These are phyloP conservation scores for Tremella mesenterica DNA, from an alignment of 768 basidiomycete species.

Conservation along the genomic window DNA sequence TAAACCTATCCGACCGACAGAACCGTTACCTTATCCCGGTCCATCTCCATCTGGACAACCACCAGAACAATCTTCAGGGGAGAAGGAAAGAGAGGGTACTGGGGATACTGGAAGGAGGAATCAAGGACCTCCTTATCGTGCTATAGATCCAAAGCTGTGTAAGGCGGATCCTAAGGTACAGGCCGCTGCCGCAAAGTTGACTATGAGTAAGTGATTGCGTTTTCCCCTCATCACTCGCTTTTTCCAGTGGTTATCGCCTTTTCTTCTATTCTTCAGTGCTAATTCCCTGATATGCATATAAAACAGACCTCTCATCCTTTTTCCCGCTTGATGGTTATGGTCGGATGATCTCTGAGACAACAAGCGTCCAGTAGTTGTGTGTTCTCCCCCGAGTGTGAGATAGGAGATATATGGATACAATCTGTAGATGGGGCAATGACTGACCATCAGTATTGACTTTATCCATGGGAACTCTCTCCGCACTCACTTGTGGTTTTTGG, in stretches of 20 bases:
- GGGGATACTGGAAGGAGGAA: slow-evolving; percentile 3
- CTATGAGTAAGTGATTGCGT: slow-evolving; percentile 34
- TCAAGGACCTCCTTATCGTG: slow-evolving; percentile 16
- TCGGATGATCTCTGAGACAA: too few relatives aligned
- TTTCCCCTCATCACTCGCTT: neutral
- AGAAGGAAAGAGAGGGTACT: neutral
- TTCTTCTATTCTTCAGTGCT: too few relatives aligned
- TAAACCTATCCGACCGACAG: neutral
- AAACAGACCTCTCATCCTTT: too few relatives aligned
- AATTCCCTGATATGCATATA: too few relatives aligned
- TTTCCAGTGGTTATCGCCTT: neutral
- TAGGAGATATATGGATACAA: slow-evolving; percentile 1
- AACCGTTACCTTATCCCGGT: slow-evolving; percentile 1
- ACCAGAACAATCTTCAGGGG: neutral
- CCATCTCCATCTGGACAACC: neutral
- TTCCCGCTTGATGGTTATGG: too few relatives aligned
- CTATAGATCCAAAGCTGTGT: slow-evolving; percentile 41
- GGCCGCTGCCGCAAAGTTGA: slow-evolving; percentile 37
- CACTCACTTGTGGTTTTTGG: slow-evolving; percentile 80
- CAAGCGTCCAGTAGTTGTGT: too few relatives aligned
- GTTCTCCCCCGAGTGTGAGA: neutral
- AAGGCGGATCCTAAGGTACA: slow-evolving; percentile 40
- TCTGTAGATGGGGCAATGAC: neutral
- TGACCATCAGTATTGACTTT: slow-evolving; percentile 57
- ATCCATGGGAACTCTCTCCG: slow-evolving; percentile 67